Base-by-base conservation (phyloP, 352 stramenopile genomes). In the Phytophthora ramorum region DNA sequence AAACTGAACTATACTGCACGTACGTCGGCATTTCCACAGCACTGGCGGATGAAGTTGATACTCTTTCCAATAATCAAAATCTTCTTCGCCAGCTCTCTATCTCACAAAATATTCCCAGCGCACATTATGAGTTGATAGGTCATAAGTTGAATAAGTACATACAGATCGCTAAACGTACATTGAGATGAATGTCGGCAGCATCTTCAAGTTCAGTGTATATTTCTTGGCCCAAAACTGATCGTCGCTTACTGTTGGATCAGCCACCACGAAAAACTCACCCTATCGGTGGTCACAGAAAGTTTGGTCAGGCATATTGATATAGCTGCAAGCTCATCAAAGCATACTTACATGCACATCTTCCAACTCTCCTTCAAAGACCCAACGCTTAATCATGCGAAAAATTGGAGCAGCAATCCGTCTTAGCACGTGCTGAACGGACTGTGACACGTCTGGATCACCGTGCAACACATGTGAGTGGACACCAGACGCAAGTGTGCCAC, bases 1-100 rank as follows among this genome's bases (percentile, higher is more conserved):
- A 51, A 45, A n/a, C 1, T 41, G 24, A 53, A 20, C 30, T 13
- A 58, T 54, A 9, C 4, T 20, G 34, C 2, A 75, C 76, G 44
- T 58, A 93, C 97, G 66, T 97, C 87, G 32, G 82, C 88, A 71
- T 98, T 95, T 10, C 89, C 81, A 49, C 97, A 98, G 78, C 95
- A 99, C 46, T 92, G 79, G 16, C 97, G 90, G 73, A 99, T 98
- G 54, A 99, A 99, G 81, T 99, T 99, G 67, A 99, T 99, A 41
- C 95, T 98, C 73, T 99, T 99, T 37, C 98, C 98, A 40, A 99
- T 97, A 20, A 98, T 79, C 19, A 99, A 74, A 45, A 98, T 98
- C 35, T 97, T 97, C 20, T 92, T 82, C 2, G 97, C 96, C 12
- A 99, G 75, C 10, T 96, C 89, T 40, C 87, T 96, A 59, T 32